Evolutionary conservation across 805 yeast genomes (phyloP), one percentile per base, ranked within the genome.

Genomic region (Saccharomycopsis sp.): DNA sequence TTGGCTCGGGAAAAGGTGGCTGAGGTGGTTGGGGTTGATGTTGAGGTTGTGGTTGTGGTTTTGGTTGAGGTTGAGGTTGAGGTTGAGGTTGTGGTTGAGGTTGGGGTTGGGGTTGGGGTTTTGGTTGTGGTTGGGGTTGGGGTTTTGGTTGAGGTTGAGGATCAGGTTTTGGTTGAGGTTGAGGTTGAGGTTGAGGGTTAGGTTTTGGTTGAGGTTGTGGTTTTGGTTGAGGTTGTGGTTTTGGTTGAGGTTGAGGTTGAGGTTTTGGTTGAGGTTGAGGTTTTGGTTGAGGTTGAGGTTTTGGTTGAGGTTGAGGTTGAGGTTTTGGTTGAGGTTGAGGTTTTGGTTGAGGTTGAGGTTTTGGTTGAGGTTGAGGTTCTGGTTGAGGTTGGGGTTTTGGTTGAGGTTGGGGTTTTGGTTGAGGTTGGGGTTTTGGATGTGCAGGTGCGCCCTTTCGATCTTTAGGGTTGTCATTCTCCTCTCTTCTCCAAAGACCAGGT

Each of bases 21-120:
- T 5, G 37, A 29, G 37, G 9, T 29, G 37, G 37, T 29, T 29
- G 37, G 9, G 37, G 37, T 29, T 29, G 37, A 9, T 29, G 37
- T 29, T 29, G 37, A 29, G 37, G 37, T 29, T 5, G 5, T 44
- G 50, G 23, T 46, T 46, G 50, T 9, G 50, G 23, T 9, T 7
- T 12, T 46, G 50, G 23, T 46, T 46, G 50, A 18, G 50, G 20
- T 46, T 18, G 50, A 12, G 37, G 24, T 53, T 53, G 55, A 37
- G 37, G 44, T 9, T 7, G 15, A 7, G 37, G 24, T 53, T 52
- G 51, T 14, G 23, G 23, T 46, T 29, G 5, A 7, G 37, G 37
- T 29, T 29, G 37, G 12, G 37, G 37, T 29, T 29, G 5, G 5
- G 37, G 37, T 29, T 29, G 37, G 12, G 37, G 37, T 7, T 5